Conservation (phyloP, 116 monocot species). For the Posidonia oceanica region DNA sequence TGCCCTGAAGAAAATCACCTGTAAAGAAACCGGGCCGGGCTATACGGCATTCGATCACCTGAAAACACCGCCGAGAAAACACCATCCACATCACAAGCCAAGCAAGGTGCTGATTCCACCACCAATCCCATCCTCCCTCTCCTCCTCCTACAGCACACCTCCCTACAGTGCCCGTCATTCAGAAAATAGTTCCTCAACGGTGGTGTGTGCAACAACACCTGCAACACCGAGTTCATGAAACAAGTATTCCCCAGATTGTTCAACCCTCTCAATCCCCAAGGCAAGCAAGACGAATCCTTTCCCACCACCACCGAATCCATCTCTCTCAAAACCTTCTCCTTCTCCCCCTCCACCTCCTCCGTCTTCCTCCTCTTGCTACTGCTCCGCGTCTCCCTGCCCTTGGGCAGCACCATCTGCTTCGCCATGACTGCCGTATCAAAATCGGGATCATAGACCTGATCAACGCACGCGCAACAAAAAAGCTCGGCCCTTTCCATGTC, state of each 20-base stretch:
- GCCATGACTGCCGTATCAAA: slow-evolving; percentile 31
- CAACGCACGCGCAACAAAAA: slow-evolving; percentile 51
- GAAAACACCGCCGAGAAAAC: slow-evolving; percentile 50
- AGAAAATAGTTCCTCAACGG: slow-evolving; percentile 43
- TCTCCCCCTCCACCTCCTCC: neutral
- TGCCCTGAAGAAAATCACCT: slow-evolving; percentile 25
- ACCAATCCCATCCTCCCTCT: slow-evolving; percentile 19
- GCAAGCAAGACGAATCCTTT: slow-evolving; percentile 8
- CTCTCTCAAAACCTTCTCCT: slow-evolving; percentile 5
- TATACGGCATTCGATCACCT: slow-evolving; percentile 46
- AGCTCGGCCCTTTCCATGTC: slow-evolving; percentile 66
- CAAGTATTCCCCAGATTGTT: slow-evolving; percentile 66
- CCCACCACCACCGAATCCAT: neutral
- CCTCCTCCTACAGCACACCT: slow-evolving; percentile 32
- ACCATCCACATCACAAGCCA: slow-evolving; percentile 41
- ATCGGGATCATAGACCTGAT: slow-evolving; percentile 64
- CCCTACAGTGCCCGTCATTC: slow-evolving; percentile 24
- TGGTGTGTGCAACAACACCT: slow-evolving; percentile 51
- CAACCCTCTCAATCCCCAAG: slow-evolving; percentile 45
- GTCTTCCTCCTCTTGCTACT: slow-evolving; percentile 10
- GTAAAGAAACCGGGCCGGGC: slow-evolving; percentile 62
- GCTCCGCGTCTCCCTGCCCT: neutral
- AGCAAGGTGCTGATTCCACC: slow-evolving; percentile 24
- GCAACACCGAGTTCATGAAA: slow-evolving; percentile 62
- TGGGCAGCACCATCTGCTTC: slow-evolving; percentile 16